Conservation (phyloP, 768 basidiomycete species). For the Macrolepiota albuminosa region DNA sequence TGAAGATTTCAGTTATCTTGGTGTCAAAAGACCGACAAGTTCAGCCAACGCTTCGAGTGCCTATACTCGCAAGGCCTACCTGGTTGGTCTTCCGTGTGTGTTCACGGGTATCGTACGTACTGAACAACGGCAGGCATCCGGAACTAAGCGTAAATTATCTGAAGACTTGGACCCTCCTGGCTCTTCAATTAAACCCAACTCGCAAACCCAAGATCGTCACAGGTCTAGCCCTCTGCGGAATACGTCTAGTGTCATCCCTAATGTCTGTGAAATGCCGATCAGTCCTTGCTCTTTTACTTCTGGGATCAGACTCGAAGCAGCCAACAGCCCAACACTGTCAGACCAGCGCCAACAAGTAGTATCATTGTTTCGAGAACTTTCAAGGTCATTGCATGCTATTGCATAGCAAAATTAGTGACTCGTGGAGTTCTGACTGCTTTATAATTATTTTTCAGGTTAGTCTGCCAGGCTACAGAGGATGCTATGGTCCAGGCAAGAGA, state of each 20-base stretch:
- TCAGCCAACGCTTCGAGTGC: neutral
- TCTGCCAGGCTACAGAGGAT: slow-evolving; percentile 40
- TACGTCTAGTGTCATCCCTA: neutral
- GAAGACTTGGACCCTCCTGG: neutral
- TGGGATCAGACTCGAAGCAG: neutral
- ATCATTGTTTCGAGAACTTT: slow-evolving; percentile 36
- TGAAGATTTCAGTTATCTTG: slow-evolving; percentile 9
- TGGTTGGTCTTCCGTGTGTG: slow-evolving; percentile 2
- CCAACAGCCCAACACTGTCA: neutral
- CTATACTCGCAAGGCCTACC: neutral
- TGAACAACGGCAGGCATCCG: slow-evolving; percentile 5
- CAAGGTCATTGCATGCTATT: slow-evolving; percentile 27
- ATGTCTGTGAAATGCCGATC: neutral
- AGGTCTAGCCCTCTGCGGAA: neutral
- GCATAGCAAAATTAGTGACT: slow-evolving; percentile 7
- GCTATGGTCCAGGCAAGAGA: slow-evolving; percentile 37
- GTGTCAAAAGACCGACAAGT: slow-evolving; percentile 9
- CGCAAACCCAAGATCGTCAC: neutral
- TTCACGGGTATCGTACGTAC: neutral
- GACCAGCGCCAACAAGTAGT: slow-evolving; percentile 19
- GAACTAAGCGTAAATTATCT: slow-evolving; percentile 6
- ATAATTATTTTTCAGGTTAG: slow-evolving; percentile 28
- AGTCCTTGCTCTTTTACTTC: neutral
- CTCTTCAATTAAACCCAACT: neutral
- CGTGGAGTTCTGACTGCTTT: neutral